A percentile compares a stretch with the other conserved stretches of the same genome.
Evolutionary conservation across 2,329 filamentous ascomycete genomes (phyloP).

Genomic region (Atkinsonella hypoxylon): DNA sequence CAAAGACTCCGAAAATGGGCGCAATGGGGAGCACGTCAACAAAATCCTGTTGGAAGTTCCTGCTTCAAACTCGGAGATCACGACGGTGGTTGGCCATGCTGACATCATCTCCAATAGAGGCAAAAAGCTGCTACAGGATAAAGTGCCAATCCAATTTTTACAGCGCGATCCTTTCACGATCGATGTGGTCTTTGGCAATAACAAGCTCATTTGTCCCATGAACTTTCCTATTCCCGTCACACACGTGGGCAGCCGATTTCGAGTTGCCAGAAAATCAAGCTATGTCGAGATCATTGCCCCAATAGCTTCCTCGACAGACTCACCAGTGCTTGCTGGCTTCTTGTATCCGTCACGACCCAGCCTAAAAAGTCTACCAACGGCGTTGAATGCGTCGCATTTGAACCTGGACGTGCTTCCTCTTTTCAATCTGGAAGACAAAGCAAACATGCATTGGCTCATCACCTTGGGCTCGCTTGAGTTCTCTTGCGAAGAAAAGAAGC

Average conservation of each 20-base stretch:
- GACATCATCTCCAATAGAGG: slow-evolving; percentile 24
- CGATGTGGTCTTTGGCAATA: slow-evolving; percentile 26
- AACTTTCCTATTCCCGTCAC: slow-evolving; percentile 29
- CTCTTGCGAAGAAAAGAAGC: slow-evolving; percentile 27
- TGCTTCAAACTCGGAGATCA: slow-evolving; percentile 17
- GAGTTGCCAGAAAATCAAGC: slow-evolving; percentile 30
- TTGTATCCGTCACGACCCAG: slow-evolving; percentile 24
- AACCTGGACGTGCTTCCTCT: slow-evolving; percentile 34
- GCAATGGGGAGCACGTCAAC: slow-evolving; percentile 11
- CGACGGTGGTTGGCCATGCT: slow-evolving; percentile 26
- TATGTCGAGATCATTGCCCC: slow-evolving; percentile 33
- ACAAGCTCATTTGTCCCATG: slow-evolving; percentile 19
- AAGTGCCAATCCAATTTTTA: slow-evolving; percentile 22
- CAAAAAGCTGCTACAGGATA: slow-evolving; percentile 25
- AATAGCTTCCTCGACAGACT: slow-evolving; percentile 14
- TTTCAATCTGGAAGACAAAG: slow-evolving; percentile 25
- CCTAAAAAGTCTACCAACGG: slow-evolving; percentile 18
- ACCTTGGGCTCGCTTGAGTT: slow-evolving; percentile 28
- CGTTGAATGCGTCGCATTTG: slow-evolving; percentile 28
- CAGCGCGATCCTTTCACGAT: slow-evolving; percentile 29
- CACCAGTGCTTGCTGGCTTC: slow-evolving; percentile 18
- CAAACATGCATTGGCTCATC: slow-evolving; percentile 25
- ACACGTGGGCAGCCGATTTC: slow-evolving; percentile 22
- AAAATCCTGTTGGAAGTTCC: slow-evolving; percentile 21
- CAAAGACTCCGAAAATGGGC: slow-evolving; percentile 9